A percentile compares a stretch with the other conserved stretches of the same genome.
Conservation (phyloP, 495 filamentous ascomycete genomes). For the Pyrenula massariospora region DNA sequence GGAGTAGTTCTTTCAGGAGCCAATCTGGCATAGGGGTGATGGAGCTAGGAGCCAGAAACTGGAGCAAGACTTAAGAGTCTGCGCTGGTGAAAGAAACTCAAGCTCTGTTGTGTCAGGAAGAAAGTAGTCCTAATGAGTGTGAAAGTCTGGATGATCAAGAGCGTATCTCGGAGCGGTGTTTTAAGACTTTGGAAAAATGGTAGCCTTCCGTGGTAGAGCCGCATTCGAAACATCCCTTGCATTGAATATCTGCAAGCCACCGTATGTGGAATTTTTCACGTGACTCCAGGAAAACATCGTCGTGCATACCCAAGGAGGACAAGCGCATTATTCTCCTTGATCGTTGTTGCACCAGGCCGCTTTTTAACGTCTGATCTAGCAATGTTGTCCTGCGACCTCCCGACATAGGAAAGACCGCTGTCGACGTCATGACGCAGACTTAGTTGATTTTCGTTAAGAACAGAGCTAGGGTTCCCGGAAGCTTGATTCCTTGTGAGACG, state of each 20-base stretch:
- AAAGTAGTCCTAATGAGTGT: background rate
- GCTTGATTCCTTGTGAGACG: too few species aligned
- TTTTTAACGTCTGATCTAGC: too few species aligned
- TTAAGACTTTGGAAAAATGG: background rate
- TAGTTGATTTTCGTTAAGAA: too few species aligned
- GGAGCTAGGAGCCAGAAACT: background rate
- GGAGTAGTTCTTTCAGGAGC: background rate
- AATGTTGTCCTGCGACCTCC: too few species aligned
- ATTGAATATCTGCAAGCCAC: background rate
- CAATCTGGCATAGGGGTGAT: background rate
- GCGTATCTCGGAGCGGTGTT: background rate
- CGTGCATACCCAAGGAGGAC: background rate
- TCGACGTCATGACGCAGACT: too few species aligned
- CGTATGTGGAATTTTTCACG: background rate
- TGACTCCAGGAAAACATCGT: background rate
- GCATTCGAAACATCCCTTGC: background rate
- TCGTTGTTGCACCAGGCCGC: too few species aligned
- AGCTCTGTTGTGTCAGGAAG: background rate
- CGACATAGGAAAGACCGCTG: too few species aligned
- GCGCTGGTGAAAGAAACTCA: background rate
- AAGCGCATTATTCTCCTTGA: background rate
- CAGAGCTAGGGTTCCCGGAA: too few species aligned
- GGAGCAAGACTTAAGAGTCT: background rate
- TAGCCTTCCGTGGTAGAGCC: background rate
- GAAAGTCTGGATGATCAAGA: background rate